phyloP scores from a whole-genome alignment of 2,329 filamentous ascomycete species.

The Cordyceps cicadae region DNA sequence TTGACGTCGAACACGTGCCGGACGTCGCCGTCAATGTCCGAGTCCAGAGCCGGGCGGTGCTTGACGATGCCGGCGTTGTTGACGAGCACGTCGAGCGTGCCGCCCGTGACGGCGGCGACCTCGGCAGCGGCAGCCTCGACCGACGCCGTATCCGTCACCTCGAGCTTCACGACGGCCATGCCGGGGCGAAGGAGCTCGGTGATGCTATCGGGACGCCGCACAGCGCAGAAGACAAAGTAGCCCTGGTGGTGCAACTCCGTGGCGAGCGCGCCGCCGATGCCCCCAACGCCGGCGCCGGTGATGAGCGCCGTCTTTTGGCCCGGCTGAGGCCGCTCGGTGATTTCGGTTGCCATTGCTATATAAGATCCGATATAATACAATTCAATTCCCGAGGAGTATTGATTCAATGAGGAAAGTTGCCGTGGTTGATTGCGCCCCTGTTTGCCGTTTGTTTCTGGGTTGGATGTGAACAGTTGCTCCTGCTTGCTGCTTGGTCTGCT shows the following conservation, averaged over 20 bases:
- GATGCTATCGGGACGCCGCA: constrained; percentile 7
- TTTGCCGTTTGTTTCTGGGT: neutral
- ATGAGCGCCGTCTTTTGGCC: constrained; percentile 12
- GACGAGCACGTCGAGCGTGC: constrained; percentile 11
- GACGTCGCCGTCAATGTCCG: constrained; percentile 11
- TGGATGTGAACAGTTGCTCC: neutral
- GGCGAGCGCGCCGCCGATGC: constrained; percentile 11
- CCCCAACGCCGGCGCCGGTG: constrained; percentile 11
- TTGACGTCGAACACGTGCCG: constrained; percentile 11
- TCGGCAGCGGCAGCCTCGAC: neutral
- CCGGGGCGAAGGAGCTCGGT: neutral
- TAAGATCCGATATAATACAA: too few species aligned
- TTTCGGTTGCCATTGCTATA: neutral
- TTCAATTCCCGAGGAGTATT: neutral
- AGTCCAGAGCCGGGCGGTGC: constrained; percentile 10
- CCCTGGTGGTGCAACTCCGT: constrained; percentile 9
- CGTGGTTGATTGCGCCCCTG: too few species aligned
- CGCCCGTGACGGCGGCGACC: constrained; percentile 2
- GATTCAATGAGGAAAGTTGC: too few species aligned
- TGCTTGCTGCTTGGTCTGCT: too few species aligned
- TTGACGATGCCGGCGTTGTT: constrained; percentile 11
- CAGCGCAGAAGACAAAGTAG: constrained; percentile 11
- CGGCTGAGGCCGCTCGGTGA: constrained; percentile 3
- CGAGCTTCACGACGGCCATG: constrained; percentile 6
- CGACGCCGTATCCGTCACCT: constrained; percentile 8